A percentile compares a stretch with the other conserved stretches of the same genome.
phyloP scores from a whole-genome alignment of 2,329 filamentous ascomycete genomes.

The Teratosphaeria destructans region DNA sequence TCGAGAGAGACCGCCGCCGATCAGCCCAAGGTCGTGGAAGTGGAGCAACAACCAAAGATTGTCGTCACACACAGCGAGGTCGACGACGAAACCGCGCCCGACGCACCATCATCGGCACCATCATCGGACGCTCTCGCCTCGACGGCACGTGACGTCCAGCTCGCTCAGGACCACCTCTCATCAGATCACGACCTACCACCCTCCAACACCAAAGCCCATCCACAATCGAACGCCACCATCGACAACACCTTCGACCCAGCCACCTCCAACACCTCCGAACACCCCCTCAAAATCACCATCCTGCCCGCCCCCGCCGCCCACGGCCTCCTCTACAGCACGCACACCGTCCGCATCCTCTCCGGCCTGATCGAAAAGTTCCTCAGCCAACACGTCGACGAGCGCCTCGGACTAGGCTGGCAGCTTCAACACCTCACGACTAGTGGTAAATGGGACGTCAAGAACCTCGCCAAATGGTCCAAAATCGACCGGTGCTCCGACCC shows the following conservation, averaged over 20 bases:
- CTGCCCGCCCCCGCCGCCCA: slow-evolving; percentile 72
- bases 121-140: slow-evolving; percentile 1
- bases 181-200: background rate
- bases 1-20: background rate
- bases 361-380: slow-evolving; percentile 79
- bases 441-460: slow-evolving; percentile 98
- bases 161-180: slow-evolving; percentile 3
- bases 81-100: background rate
- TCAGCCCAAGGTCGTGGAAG: background rate
- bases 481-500: slow-evolving; percentile 30
- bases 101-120: background rate
- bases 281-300: slow-evolving; percentile 55
- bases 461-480: slow-evolving; percentile 52
- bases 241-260: slow-evolving; percentile 3
- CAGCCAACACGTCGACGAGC: slow-evolving; percentile 59
- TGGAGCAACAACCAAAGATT: background rate
- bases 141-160: slow-evolving; percentile 7
- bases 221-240: slow-evolving; percentile 12
- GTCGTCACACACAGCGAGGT: background rate
- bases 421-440: slow-evolving; percentile 77
- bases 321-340: slow-evolving; percentile 70
- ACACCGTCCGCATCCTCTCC: slow-evolving; percentile 63
- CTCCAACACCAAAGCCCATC: slow-evolving; percentile 5
- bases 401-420: slow-evolving; percentile 81
- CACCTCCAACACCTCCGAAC: slow-evolving; percentile 5